A percentile compares a stretch with the other conserved stretches of the same genome.
phyloP scores from a whole-genome alignment of 129 eudicot genomes.

The Sambucus nigra region DNA sequence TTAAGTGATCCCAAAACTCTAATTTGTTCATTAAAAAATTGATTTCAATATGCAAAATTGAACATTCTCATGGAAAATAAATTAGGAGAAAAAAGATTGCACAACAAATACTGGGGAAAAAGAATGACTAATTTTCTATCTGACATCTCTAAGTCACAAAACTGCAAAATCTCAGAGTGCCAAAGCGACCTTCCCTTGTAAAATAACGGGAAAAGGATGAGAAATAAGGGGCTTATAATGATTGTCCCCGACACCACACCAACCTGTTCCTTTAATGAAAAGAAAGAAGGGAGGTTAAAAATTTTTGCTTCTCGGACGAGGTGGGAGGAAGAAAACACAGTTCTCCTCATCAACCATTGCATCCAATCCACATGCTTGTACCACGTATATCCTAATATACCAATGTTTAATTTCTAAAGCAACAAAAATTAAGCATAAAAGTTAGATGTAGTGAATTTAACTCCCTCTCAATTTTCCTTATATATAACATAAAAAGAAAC shows the following conservation, averaged over 20 bases:
- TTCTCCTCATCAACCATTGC: slow-evolving; percentile 96
- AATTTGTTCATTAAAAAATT: slow-evolving; percentile 12
- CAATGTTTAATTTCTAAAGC: too few species aligned
- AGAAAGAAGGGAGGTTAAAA: slow-evolving; percentile 70
- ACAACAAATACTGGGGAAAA: slow-evolving; percentile 18
- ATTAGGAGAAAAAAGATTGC: slow-evolving; percentile 15
- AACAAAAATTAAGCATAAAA: too few species aligned
- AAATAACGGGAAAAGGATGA: slow-evolving; percentile 36
- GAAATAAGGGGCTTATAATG: slow-evolving; percentile 90
- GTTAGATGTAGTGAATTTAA: too few species aligned
- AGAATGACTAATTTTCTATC: slow-evolving; percentile 23
- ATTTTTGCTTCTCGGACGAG: slow-evolving; percentile 75
- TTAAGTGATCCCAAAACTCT: neutral
- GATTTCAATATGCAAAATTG: slow-evolving; percentile 4
- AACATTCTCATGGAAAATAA: slow-evolving; percentile 15
- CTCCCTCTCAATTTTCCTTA: too few species aligned
- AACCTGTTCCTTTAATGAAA: slow-evolving; percentile 96
- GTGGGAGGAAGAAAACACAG: slow-evolving; percentile 93
- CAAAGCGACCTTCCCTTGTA: slow-evolving; percentile 81
- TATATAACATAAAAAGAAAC: too few species aligned
- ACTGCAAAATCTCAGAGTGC: slow-evolving; percentile 49
- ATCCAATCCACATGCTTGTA: slow-evolving; percentile 93
- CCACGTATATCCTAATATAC: too few species aligned
- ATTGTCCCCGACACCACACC: slow-evolving; percentile 96
- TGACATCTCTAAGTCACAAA: slow-evolving; percentile 29